These are phyloP conservation scores for Serendipita indica DNA, from an alignment of 768 basidiomycete genomes.

Conservation along the genomic window DNA sequence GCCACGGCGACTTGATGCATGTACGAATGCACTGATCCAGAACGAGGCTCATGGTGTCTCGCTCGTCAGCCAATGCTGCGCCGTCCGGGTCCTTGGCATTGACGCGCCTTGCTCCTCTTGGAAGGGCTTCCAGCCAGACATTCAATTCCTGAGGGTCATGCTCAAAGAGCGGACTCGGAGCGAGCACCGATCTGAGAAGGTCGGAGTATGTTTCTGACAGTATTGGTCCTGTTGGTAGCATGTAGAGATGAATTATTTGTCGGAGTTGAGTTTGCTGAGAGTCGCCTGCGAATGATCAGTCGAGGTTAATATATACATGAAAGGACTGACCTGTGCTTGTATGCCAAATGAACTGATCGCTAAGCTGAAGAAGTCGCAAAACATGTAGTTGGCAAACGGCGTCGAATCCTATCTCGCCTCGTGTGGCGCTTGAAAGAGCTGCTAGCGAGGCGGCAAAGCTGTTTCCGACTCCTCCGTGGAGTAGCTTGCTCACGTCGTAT, in stretches of 20 bases:
- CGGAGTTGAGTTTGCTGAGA: conserved; percentile 47
- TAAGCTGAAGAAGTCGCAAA: conserved; percentile 54
- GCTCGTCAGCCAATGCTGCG: conserved; percentile 33
- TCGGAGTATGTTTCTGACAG: conserved; percentile 35
- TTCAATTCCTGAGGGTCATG: conserved; percentile 54
- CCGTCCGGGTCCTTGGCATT: conserved; percentile 29
- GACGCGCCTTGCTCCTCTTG: conserved; percentile 27
- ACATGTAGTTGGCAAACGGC: conserved; percentile 64
- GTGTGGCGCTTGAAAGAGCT: conserved; percentile 17
- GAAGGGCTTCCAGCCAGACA: conserved; percentile 60
- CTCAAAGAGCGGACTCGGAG: conserved; percentile 64
- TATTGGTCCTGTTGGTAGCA: conserved; percentile 33
- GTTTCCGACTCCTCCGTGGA: conserved; percentile 32
- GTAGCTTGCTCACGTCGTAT: conserved; percentile 75
- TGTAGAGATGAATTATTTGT: conserved; percentile 53
- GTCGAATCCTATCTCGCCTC: conserved; percentile 29
- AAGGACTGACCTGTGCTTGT: conserved; percentile 46
- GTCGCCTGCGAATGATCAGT: conserved; percentile 9
- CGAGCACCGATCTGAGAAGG: conserved; percentile 52
- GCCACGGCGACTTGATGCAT: conserved; percentile 68
- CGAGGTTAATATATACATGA: not conserved
- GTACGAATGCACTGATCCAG: conserved; percentile 77
- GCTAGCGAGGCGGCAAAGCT: conserved; percentile 13
- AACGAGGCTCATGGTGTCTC: conserved; percentile 39
- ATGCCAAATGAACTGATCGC: conserved; percentile 67